These are phyloP conservation scores for Ascochyta pisi DNA, from an alignment of 2,329 filamentous ascomycete species.

Conservation along the genomic window DNA sequence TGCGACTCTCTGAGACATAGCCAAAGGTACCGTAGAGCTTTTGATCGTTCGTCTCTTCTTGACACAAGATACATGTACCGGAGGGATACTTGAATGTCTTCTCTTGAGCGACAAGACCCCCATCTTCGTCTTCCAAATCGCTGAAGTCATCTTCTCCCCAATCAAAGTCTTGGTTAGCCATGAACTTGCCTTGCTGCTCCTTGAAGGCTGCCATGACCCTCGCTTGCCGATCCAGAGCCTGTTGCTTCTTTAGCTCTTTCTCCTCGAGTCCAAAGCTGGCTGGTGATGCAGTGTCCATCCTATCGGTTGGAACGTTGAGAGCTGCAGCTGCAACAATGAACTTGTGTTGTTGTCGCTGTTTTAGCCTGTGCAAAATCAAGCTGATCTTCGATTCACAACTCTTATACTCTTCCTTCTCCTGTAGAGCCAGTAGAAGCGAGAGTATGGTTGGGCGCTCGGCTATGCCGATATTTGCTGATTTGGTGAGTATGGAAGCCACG, in stretches of 20 bases:
- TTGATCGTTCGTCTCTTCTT: slow-evolving; percentile 91
- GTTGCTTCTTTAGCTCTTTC: slow-evolving; percentile 86
- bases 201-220: slow-evolving; percentile 98
- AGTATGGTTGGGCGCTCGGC: slow-evolving; percentile 56
- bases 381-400: slow-evolving; percentile 84
- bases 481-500: slow-evolving; percentile 72
- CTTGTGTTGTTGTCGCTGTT: slow-evolving; percentile 76
- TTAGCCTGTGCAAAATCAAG: slow-evolving; percentile 82
- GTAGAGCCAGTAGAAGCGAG: slow-evolving; percentile 60
- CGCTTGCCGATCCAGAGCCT: slow-evolving; percentile 86
- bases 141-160: slow-evolving; percentile 86
- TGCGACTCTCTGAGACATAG: slow-evolving; percentile 82
- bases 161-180: slow-evolving; percentile 87
- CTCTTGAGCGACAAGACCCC: slow-evolving; percentile 66
- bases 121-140: slow-evolving; percentile 71
- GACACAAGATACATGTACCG: slow-evolving; percentile 93
- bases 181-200: slow-evolving; percentile 93
- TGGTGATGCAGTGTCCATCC: slow-evolving; percentile 83
- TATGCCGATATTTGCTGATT: slow-evolving; percentile 58
- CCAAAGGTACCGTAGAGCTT: slow-evolving; percentile 93
- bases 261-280: slow-evolving; percentile 67
- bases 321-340: slow-evolving; percentile 72
- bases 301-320: slow-evolving; percentile 71
- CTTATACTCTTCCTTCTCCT: slow-evolving; percentile 75
- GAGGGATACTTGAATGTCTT: slow-evolving; percentile 89